Conservation (phyloP, 2,329 filamentous ascomycete species). For the Mollisiaceae sp. region DNA sequence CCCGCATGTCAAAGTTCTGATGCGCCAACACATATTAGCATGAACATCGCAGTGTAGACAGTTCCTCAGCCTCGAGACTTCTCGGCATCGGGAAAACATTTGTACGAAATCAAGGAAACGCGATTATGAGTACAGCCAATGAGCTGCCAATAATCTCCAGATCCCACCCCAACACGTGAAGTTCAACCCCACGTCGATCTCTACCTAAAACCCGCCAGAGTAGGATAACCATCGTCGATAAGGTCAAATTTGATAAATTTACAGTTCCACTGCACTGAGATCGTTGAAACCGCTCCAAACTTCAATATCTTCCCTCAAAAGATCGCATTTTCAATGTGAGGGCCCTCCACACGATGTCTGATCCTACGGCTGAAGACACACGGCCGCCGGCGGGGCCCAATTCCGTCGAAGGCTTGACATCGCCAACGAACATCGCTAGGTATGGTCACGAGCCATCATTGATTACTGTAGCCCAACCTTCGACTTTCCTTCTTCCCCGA, state of each 20-base stretch:
- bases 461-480: conserved; percentile 42
- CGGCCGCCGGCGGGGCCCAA: conserved; percentile 37
- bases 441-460: conserved; percentile 40
- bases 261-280: background rate
- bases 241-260: background rate
- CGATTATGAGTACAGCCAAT: background rate
- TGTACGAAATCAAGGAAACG: conserved; percentile 1
- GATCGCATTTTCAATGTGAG: background rate
- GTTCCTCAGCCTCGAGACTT: conserved; percentile 1
- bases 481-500: conserved; percentile 44
- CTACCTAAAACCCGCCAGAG: conserved; percentile 5
- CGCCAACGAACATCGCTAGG: conserved; percentile 38
- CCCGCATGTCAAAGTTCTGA: no score
- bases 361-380: conserved; percentile 40
- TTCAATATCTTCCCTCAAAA: background rate
- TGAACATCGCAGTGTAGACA: background rate
- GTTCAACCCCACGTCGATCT: conserved; percentile 30
- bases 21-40: background rate
- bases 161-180: conserved; percentile 26
- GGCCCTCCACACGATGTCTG: conserved; percentile 39
- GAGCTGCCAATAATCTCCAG: background rate
- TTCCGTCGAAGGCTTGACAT: conserved; percentile 33
- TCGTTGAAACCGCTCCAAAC: background rate
- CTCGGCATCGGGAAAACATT: conserved; percentile 15
- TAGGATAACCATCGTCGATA: conserved; percentile 3